Percentiles rank a stretch among this genome's conserved stretches.
phyloP scores from a whole-genome alignment of 768 basidiomycete species.

The Gautieria morchelliformis region DNA sequence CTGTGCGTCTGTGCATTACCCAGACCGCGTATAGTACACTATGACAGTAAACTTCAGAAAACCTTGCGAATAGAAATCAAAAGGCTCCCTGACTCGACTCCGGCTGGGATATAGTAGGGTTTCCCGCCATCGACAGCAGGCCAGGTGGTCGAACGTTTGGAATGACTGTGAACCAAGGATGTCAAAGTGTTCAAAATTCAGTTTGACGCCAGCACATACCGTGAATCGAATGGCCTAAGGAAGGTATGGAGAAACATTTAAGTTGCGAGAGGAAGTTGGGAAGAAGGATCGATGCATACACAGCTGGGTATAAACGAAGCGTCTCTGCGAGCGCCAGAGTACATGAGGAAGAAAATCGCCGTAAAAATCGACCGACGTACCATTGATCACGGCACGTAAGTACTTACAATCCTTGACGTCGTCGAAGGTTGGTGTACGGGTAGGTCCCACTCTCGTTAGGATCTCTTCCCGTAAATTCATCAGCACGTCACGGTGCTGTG shows the following conservation, averaged over 20 bases:
- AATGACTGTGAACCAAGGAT: background rate
- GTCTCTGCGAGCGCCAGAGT: constrained; percentile 29
- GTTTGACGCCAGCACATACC: background rate
- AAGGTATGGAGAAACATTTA: background rate
- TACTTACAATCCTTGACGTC: constrained; percentile 57
- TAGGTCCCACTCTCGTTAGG: constrained; percentile 38
- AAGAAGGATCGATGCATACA: constrained; percentile 15
- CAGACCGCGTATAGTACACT: constrained; percentile 15
- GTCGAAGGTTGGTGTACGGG: constrained; percentile 40
- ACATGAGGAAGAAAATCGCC: background rate
- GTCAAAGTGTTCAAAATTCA: background rate
- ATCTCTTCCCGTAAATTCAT: constrained; percentile 48
- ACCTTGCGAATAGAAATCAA: background rate
- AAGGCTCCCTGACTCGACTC: background rate
- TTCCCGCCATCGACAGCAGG: constrained; percentile 1
- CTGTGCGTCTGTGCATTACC: constrained; percentile 29
- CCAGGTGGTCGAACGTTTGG: background rate
- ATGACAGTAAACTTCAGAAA: background rate
- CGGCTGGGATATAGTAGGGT: constrained; percentile 3
- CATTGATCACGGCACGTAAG: constrained; percentile 55
- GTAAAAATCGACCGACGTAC: constrained; percentile 22
- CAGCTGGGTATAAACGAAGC: constrained; percentile 44
- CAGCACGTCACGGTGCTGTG: constrained; percentile 42
- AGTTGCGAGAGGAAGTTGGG: background rate
- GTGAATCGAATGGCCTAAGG: background rate